These are phyloP conservation scores for Agaricus subrufescens DNA, from an alignment of 768 basidiomycete species.

Conservation along the genomic window DNA sequence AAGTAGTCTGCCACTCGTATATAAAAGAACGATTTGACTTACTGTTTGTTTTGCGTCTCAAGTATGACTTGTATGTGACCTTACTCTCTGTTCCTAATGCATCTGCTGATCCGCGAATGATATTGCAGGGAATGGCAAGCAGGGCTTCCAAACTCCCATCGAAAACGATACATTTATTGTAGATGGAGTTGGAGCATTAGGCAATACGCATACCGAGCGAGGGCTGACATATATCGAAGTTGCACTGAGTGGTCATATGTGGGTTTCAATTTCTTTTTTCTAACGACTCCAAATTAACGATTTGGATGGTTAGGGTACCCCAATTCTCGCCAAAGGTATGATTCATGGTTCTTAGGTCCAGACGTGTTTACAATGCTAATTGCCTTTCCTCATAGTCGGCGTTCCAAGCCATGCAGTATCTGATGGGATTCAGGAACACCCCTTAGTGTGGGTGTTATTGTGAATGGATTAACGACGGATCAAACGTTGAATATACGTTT, in stretches of 20 bases:
- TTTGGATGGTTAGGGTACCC: conserved; percentile 43
- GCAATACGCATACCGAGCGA: conserved; percentile 61
- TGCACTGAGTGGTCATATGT: conserved; percentile 70
- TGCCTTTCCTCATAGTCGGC: conserved; percentile 39
- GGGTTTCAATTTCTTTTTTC: conserved; percentile 12
- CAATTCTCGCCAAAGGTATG: conserved; percentile 60
- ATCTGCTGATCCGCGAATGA: conserved; percentile 18
- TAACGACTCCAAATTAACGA: conserved; percentile 1
- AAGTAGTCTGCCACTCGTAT: conserved; percentile 14
- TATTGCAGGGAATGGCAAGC: conserved; percentile 39
- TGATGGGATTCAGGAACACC: conserved; percentile 57
- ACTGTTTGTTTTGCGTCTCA: background rate
- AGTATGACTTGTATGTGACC: conserved; percentile 36
- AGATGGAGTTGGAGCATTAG: conserved; percentile 65
- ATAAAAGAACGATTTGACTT: background rate
- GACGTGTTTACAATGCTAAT: conserved; percentile 1
- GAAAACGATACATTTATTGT: conserved; percentile 62
- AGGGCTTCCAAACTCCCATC: conserved; percentile 74
- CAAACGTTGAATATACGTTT: too few relatives aligned
- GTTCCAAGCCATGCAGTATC: conserved; percentile 63
- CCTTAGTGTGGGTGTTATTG: conserved; percentile 23
- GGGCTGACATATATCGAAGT: conserved; percentile 67
- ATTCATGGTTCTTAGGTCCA: background rate
- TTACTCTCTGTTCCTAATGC: conserved; percentile 3
- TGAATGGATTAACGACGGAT: too few relatives aligned